A percentile compares a stretch with the other conserved stretches of the same genome.
Evolutionary conservation across 495 filamentous ascomycete genomes (phyloP).

Genomic region (Aspergillus avenaceus): DNA sequence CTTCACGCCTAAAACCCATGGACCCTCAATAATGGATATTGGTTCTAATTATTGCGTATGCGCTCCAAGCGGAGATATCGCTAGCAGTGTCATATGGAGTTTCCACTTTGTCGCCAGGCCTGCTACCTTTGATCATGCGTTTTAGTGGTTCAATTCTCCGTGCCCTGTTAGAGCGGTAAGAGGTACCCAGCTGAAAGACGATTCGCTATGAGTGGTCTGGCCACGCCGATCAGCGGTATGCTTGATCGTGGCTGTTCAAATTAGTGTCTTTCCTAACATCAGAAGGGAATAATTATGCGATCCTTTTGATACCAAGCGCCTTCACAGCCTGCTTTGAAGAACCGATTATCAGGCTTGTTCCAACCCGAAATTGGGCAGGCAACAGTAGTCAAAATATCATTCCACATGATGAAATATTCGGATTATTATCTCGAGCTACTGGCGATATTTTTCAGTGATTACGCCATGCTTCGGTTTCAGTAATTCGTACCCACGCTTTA

Average conservation of each 20-base stretch:
- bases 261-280: background rate
- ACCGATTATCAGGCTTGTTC: too few relatives aligned
- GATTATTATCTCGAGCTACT: too few relatives aligned
- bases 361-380: too few relatives aligned
- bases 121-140: background rate
- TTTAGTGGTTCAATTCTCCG: background rate
- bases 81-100: background rate
- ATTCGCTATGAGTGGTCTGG: background rate
- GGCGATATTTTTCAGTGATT: too few relatives aligned
- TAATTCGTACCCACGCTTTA: too few relatives aligned
- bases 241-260: background rate
- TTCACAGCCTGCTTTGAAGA: background rate
- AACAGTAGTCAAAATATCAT: too few relatives aligned
- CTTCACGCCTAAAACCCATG: background rate
- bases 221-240: background rate
- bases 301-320: background rate
- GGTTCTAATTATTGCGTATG: background rate
- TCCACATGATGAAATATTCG: too few relatives aligned
- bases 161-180: background rate
- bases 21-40: background rate
- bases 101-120: background rate
- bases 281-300: background rate
- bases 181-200: background rate
- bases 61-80: background rate
- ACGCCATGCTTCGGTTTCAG: too few relatives aligned